phyloP scores from a whole-genome alignment of 208 protist genomes.

The Trichomonas gallinae region DNA sequence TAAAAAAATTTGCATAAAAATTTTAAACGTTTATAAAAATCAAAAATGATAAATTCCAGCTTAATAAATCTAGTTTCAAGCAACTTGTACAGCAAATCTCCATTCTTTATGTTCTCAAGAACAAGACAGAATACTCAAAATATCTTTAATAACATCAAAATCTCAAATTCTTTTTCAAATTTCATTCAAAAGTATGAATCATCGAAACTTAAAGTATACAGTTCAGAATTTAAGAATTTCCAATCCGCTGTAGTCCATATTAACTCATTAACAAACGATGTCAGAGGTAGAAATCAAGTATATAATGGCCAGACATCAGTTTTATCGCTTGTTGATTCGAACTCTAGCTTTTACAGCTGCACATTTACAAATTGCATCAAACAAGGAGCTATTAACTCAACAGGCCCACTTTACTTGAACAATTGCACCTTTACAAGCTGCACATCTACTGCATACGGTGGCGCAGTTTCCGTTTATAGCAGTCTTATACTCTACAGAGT shows the following conservation, averaged over 20 bases:
- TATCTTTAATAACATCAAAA: background rate
- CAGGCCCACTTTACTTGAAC: background rate
- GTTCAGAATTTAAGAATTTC: background rate
- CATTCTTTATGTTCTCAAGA: background rate
- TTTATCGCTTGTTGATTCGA: background rate
- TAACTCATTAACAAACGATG: background rate
- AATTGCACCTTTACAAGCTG: background rate
- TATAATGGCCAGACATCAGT: background rate
- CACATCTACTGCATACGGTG: background rate
- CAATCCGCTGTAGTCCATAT: background rate
- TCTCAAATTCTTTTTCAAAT: background rate
- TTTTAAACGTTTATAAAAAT: background rate
- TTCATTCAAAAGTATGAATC: background rate
- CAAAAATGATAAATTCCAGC: background rate
- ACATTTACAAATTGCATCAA: background rate
- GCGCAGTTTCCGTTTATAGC: background rate
- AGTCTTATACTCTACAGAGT: background rate
- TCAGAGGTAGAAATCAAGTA: background rate
- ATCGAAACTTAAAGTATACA: background rate
- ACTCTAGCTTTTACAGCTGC: background rate
- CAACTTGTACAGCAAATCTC: background rate
- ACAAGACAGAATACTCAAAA: background rate
- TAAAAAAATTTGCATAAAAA: too few species aligned
- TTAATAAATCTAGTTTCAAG: background rate
- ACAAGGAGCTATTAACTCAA: background rate